Evolutionary conservation across 805 yeast genomes (phyloP), one percentile per base, ranked within the genome.

Genomic region (Yamadazyma endophytica): DNA sequence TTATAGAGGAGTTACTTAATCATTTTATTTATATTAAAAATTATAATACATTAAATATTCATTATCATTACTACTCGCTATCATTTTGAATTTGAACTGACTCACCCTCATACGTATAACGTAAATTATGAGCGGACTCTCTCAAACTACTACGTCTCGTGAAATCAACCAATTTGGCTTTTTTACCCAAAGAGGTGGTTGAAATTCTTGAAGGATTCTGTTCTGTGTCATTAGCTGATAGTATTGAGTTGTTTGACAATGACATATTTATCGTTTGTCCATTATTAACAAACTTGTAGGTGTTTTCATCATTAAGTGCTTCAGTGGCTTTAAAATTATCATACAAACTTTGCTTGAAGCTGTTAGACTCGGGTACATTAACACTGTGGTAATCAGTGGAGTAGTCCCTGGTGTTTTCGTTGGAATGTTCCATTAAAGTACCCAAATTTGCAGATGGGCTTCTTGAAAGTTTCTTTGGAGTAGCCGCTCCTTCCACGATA

Each of bases 161-260:
- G 37, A 70, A 69, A 28, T 70, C 68, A 24, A 70, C 73, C 32
- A 70, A 51, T 45, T 70, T 69, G 9, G 72, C 71, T 26, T 54
- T 54, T 21, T 41, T 46, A 27, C 50, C 49, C 18, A 44, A 33
- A 2, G 52, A 43, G 8, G 47, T 21, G 24, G 26, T 40, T 7
- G 53, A 40, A 13, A 39, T 32, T 26, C 43, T 36, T 11, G 38
- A 32, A 21, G 33, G 32, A 15, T 32, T 35, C 6, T 26, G 17
- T 36, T 31, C 32, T 3, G 36, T 41, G 5, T 49, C 33, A 13
- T 17, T 33, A 12, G 23, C 24, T 3, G 52, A 46, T 3, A 36
- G 39, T 6, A 50, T 23, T 6, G 61, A 52, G 21, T 46, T 39
- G 6, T 47, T 40, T 4, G 56, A 49, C 17, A 53, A 35, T 17